Evolutionary conservation across 2,329 filamentous ascomycete species (phyloP).

Genomic region (Diplodia sapinea): DNA sequence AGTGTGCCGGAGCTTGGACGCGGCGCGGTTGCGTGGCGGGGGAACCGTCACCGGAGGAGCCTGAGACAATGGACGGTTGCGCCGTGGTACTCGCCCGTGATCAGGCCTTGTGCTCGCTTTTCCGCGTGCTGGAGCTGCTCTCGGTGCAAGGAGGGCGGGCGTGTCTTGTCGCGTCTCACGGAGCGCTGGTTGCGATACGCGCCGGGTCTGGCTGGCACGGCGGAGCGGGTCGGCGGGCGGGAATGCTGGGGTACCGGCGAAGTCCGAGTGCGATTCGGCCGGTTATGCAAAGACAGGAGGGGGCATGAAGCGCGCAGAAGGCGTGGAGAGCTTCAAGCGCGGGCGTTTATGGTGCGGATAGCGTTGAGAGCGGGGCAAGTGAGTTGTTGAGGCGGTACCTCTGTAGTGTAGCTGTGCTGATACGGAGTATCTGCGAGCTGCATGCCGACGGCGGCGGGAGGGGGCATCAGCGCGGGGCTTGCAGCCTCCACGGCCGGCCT

Average conservation of each 20-base stretch:
- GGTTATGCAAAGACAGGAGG: slow-evolving; percentile 2
- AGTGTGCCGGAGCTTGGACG: slow-evolving; percentile 19
- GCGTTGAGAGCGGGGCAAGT: slow-evolving; percentile 24
- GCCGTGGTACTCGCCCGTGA: slow-evolving; percentile 20
- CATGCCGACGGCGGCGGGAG: slow-evolving; percentile 20
- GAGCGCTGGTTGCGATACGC: slow-evolving; percentile 21
- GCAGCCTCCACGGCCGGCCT: slow-evolving; percentile 10
- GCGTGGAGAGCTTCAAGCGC: not conserved
- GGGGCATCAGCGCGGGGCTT: slow-evolving; percentile 13
- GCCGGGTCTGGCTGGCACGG: slow-evolving; percentile 11
- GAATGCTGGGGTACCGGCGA: slow-evolving; percentile 15
- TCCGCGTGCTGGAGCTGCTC: slow-evolving; percentile 21
- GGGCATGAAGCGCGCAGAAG: slow-evolving; percentile 18
- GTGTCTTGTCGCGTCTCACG: slow-evolving; percentile 14
- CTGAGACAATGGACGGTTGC: slow-evolving; percentile 21
- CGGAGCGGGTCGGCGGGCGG: slow-evolving; percentile 18
- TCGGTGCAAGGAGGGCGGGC: no score
- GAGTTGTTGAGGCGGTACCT: slow-evolving; percentile 31
- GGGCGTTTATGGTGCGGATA: slow-evolving; percentile 4
- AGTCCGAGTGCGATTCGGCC: slow-evolving; percentile 23
- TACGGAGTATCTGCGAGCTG: slow-evolving; percentile 25
- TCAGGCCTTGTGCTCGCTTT: slow-evolving; percentile 20
- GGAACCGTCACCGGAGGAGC: slow-evolving; percentile 27
- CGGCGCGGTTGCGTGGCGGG: slow-evolving; percentile 27
- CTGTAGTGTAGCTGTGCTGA: slow-evolving; percentile 23